phyloP scores from a whole-genome alignment of 768 basidiomycete genomes.

The Pulveroboletus ravenelii region DNA sequence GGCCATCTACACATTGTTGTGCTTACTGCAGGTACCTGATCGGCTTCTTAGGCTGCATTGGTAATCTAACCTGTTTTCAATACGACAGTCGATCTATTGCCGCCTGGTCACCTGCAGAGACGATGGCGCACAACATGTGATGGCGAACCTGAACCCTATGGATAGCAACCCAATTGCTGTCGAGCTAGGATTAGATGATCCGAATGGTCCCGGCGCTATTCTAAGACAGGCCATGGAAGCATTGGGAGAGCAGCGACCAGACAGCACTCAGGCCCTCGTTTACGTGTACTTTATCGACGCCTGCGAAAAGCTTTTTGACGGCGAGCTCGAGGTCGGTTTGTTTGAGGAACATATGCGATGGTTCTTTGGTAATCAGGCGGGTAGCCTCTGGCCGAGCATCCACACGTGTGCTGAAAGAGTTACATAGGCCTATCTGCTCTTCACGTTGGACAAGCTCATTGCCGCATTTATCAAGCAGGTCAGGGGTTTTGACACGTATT shows the following conservation, averaged over 20 bases:
- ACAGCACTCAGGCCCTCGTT: constrained; percentile 57
- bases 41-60: constrained; percentile 2
- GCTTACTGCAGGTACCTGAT: constrained; percentile 71
- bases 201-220: constrained; percentile 65
- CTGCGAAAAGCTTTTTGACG: constrained; percentile 91
- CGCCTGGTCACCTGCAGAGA: constrained; percentile 83
- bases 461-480: constrained; percentile 91
- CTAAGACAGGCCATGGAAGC: constrained; percentile 62
- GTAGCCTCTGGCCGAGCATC: constrained; percentile 8
- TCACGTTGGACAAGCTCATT: constrained; percentile 92
- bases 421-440: constrained; percentile 81
- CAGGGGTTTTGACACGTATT: constrained; percentile 1
- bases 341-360: constrained; percentile 96
- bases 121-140: constrained; percentile 66
- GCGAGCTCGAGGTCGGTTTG: constrained; percentile 83
- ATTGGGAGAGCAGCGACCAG: constrained; percentile 45
- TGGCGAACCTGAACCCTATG: constrained; percentile 58
- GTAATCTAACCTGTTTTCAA: constrained; percentile 1
- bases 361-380: constrained; percentile 85
- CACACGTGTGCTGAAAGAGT: constrained; percentile 14
- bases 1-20: constrained; percentile 85
- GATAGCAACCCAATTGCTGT: constrained; percentile 78
- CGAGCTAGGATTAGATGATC: constrained; percentile 81
- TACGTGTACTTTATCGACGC: constrained; percentile 87
- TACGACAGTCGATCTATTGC: constrained; percentile 74